Evolutionary conservation across 164 flowering plant species (phyloP), one percentile per base, ranked within the genome.

Genomic region (Chimonanthus salicifolius): DNA sequence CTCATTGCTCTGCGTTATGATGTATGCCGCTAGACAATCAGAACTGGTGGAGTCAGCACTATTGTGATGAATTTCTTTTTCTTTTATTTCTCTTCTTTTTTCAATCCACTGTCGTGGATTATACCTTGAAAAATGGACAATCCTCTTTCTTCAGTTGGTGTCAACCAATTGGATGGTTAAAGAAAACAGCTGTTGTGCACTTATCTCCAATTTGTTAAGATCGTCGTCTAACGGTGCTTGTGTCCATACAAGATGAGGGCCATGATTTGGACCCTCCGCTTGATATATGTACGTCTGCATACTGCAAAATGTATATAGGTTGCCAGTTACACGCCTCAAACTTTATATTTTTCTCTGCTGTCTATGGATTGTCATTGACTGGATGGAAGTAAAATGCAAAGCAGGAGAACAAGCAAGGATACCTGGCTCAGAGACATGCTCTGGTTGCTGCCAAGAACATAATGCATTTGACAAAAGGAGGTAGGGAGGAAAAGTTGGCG

Each of bases 321-420:
- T 20, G 33, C 65, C 20, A 62, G 7, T n/a, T 5, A 33, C 43
- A 18, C 60, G 43, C 43, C 21, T 63, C 8, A 6, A 8, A 21
- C n/a, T 66, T 44, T 45, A 11, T 33, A 13, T 44, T 7, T 16
- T 33, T 66, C 16, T 66, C 13, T 5, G 16, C 68, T 66, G 11
- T 66, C 5, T 45, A 44, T 46, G 16, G 46, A 66, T 66, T 66
- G 68, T 10, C 46, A 44, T 48, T 44, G 68, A 44, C n/a, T n/a
- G n/a, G 18, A 66, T 66, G 68, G 48, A 66, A 66, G 13, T 7
- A 66, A 66, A 44, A 10, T 6, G 0, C 47, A 11, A 48, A 45
- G 70, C 83, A 93, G 97, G 97, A 94, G 82, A 70, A 82, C n/a
- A 92, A 92, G 71, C 96, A 94, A 81, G 97, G 97, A 72, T 90